Percentiles rank a stretch among this genome's conserved stretches.
phyloP scores from a whole-genome alignment of 176 grass and related monocot genomes.

The Phyllostachys edulis region DNA sequence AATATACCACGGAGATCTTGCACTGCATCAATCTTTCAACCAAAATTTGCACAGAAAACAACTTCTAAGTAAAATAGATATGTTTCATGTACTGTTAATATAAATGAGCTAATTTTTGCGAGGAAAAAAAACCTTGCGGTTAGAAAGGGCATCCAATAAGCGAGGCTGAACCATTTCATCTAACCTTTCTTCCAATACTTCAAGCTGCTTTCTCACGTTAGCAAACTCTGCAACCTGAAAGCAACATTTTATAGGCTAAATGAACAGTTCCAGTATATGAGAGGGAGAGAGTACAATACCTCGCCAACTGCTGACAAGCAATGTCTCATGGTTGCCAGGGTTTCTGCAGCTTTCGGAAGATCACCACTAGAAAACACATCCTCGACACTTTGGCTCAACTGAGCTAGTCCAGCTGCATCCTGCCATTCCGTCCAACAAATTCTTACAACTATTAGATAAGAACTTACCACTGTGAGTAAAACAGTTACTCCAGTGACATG shows the following conservation, averaged over 20 bases:
- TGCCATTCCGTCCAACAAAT: constrained; percentile 34
- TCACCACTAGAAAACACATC: constrained; percentile 99
- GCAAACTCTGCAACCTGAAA: constrained; percentile 98
- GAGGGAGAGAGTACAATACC: constrained; percentile 34
- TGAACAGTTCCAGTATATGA: background rate
- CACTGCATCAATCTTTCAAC: constrained; percentile 73
- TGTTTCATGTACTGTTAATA: constrained; percentile 1
- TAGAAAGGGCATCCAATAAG: constrained; percentile 82
- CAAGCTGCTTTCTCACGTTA: constrained; percentile 97
- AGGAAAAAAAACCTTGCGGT: constrained; percentile 71
- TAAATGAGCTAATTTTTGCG: background rate
- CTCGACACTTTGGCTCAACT: constrained; percentile 93
- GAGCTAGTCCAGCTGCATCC: constrained; percentile 96
- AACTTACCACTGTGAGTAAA: constrained; percentile 8
- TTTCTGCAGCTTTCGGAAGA: constrained; percentile 92
- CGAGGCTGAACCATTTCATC: constrained; percentile 97
- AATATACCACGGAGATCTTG: constrained; percentile 89
- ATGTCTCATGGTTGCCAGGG: constrained; percentile 97
- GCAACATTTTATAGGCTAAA: constrained; percentile 29
- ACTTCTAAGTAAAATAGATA: constrained; percentile 35
- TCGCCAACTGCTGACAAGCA: constrained; percentile 99
- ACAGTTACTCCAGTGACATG: constrained; percentile 9
- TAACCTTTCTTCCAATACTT: constrained; percentile 93
- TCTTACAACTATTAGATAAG: constrained; percentile 23
- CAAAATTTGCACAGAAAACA: constrained; percentile 27